A percentile compares a stretch with the other conserved stretches of the same genome.
Evolutionary conservation across 306 rosid species (phyloP).

Genomic region (Cicer pinnatifidum): DNA sequence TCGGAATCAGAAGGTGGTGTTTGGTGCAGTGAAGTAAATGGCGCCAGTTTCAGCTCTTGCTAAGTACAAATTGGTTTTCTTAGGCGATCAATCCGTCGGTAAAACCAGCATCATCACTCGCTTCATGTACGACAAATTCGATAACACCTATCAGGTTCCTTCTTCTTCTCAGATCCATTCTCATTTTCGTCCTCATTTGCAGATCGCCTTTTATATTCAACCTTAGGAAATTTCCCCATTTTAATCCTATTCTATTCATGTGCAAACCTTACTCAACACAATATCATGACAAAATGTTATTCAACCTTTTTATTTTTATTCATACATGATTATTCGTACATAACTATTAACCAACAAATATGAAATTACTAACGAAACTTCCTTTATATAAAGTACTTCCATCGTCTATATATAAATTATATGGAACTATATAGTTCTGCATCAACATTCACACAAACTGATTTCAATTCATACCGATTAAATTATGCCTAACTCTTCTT

Average conservation of each 20-base stretch:
- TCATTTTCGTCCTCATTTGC: background rate
- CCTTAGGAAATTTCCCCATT: constrained; percentile 1
- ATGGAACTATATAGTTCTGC: background rate
- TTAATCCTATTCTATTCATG: background rate
- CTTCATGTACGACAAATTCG: constrained; percentile 71
- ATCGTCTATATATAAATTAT: no score
- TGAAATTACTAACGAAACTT: background rate
- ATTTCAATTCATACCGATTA: constrained; percentile 1
- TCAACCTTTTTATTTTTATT: background rate
- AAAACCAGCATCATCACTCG: constrained; percentile 73
- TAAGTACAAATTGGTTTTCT: constrained; percentile 63
- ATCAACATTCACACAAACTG: background rate
- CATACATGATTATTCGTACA: no score
- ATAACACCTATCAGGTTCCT: constrained; percentile 62
- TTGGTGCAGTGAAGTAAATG: constrained; percentile 36
- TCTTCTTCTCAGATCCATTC: constrained; percentile 47
- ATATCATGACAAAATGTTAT: no score
- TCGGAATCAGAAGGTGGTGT: background rate
- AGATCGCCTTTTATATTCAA: background rate
- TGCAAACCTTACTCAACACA: no score
- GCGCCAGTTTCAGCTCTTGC: constrained; percentile 71
- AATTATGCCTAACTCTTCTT: constrained; percentile 32
- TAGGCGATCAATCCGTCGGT: constrained; percentile 70
- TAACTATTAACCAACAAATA: background rate
- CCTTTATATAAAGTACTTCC: background rate